These are phyloP conservation scores for Talaromyces stipitatus DNA, from an alignment of 495 filamentous ascomycete genomes.

Conservation along the genomic window DNA sequence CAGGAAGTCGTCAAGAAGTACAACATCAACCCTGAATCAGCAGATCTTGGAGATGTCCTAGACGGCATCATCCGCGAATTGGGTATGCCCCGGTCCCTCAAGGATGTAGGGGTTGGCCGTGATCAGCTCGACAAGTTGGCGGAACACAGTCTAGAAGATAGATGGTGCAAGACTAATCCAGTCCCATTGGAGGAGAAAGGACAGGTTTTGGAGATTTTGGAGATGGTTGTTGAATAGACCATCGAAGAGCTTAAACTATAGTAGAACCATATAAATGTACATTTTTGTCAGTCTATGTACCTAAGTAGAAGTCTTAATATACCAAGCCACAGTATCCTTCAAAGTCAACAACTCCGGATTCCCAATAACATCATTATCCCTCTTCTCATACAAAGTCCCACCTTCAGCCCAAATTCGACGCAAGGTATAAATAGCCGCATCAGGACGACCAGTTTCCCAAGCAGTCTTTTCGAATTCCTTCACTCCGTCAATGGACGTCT, in stretches of 20 bases:
- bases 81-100: conserved; percentile 47
- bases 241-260: not conserved
- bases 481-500: conserved; percentile 44
- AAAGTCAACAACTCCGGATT: conserved; percentile 41
- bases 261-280: conserved; percentile 2
- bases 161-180: conserved; percentile 42
- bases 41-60: conserved; percentile 47
- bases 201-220: conserved; percentile 50
- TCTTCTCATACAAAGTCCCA: conserved; percentile 58
- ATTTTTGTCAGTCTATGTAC: not conserved
- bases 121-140: conserved; percentile 47
- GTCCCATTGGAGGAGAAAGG: conserved; percentile 38
- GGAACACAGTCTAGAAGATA: conserved; percentile 43
- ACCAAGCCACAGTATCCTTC: conserved; percentile 26
- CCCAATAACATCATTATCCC: conserved; percentile 53
- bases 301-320: conserved; percentile 12
- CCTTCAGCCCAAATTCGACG: conserved; percentile 65
- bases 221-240: conserved; percentile 26
- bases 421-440: conserved; percentile 50
- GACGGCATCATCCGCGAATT: conserved; percentile 47
- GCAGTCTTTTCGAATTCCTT: conserved; percentile 44
- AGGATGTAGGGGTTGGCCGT: conserved; percentile 44
- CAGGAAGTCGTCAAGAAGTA: conserved; percentile 28
- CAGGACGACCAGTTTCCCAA: conserved; percentile 45
- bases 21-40: conserved; percentile 23